These are phyloP conservation scores for Lasiodiplodia theobromae DNA, from an alignment of 2,329 filamentous ascomycete species.

Conservation along the genomic window DNA sequence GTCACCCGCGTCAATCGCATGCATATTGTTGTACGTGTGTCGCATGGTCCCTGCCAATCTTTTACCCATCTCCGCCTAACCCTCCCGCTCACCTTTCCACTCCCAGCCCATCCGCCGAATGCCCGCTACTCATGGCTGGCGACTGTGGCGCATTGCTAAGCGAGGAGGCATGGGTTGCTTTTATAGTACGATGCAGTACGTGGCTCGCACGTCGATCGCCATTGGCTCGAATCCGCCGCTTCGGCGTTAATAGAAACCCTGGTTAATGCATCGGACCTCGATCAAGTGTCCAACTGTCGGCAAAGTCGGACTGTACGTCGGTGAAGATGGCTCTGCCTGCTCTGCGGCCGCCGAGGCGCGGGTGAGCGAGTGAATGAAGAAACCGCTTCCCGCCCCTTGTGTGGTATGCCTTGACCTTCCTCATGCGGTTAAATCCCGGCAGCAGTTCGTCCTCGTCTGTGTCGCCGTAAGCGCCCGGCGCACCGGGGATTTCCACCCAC, in stretches of 20 bases:
- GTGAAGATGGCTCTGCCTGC: background rate
- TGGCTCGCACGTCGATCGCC: background rate
- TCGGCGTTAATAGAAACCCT: background rate
- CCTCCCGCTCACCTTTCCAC: background rate
- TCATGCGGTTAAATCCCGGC: slow-evolving; percentile 15
- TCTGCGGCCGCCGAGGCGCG: background rate
- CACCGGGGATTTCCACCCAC: background rate
- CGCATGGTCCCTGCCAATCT: slow-evolving; percentile 21
- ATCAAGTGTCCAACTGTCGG: background rate
- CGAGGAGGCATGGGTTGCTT: background rate
- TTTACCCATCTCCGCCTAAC: slow-evolving; percentile 5
- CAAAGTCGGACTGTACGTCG: background rate
- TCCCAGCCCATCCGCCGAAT: background rate
- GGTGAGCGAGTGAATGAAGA: background rate
- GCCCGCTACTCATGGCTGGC: background rate
- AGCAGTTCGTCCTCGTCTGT: background rate
- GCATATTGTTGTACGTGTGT: background rate
- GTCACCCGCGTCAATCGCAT: background rate
- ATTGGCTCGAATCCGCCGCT: slow-evolving; percentile 3
- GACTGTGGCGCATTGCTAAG: background rate
- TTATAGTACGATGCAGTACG: background rate
- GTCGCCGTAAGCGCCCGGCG: slow-evolving; percentile 16
- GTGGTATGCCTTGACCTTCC: slow-evolving; percentile 13
- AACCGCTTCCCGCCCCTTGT: background rate
- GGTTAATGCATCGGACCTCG: background rate